Evolutionary conservation across 345 rosid genomes (phyloP).

Genomic region (Ceriops tagal): DNA sequence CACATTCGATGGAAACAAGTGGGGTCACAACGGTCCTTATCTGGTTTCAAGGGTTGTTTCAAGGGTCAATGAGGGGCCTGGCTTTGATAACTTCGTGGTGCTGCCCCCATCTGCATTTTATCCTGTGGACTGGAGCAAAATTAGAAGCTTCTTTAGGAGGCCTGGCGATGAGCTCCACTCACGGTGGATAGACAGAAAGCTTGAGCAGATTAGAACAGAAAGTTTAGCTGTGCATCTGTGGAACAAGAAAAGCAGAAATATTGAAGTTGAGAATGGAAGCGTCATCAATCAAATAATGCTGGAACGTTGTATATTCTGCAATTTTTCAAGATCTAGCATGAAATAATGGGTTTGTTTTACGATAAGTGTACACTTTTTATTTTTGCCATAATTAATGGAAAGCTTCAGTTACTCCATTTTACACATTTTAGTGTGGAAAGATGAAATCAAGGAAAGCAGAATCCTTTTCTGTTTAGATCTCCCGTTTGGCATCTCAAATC

Average conservation of each 20-base stretch:
- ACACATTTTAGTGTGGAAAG: too few relatives aligned
- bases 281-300: conserved; percentile 48
- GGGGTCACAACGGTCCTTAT: conserved; percentile 98
- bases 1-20: conserved; percentile 82
- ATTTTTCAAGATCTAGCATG: conserved; percentile 35
- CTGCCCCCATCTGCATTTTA: conserved; percentile 80
- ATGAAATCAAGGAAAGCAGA: too few relatives aligned
- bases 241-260: conserved; percentile 75
- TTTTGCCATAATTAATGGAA: neutral
- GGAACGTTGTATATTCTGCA: conserved; percentile 66
- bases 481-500: too few relatives aligned
- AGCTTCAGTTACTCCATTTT: neutral
- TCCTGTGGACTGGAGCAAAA: conserved; percentile 75
- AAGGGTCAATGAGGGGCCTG: conserved; percentile 37
- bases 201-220: conserved; percentile 35
- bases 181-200: conserved; percentile 43
- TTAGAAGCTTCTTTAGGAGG: conserved; percentile 48
- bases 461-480: too few relatives aligned
- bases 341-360: conserved; percentile 6
- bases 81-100: conserved; percentile 47
- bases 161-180: conserved; percentile 46
- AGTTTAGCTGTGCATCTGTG: conserved; percentile 76
- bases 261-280: conserved; percentile 61
- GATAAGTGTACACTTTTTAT: neutral
- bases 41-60: conserved; percentile 76